Percentiles rank a stretch among this genome's conserved stretches.
These are phyloP conservation scores for Pisolithus marmoratus DNA, from an alignment of 768 basidiomycete species.

Conservation along the genomic window DNA sequence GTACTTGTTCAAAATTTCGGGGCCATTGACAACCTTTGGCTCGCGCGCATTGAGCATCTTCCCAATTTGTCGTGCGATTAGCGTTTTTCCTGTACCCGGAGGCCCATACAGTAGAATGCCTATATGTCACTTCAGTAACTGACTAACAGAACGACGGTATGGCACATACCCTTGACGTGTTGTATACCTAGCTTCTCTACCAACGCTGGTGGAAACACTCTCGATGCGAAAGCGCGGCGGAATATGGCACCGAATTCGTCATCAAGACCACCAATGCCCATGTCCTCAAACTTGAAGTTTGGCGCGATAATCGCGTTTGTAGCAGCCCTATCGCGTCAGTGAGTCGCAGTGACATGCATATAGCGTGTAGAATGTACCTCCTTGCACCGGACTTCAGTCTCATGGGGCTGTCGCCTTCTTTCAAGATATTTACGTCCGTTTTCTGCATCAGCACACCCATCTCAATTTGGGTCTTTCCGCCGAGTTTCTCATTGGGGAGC, in stretches of 20 bases:
- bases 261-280: conserved; percentile 98
- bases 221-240: conserved; percentile 95
- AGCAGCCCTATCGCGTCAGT: conserved; percentile 52
- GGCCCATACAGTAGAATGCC: conserved; percentile 94
- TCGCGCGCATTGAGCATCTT: conserved; percentile 98
- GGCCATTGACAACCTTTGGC: conserved; percentile 97
- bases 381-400: conserved; percentile 90
- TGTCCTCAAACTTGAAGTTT: conserved; percentile 99
- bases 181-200: conserved; percentile 98
- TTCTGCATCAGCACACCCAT: conserved; percentile 84
- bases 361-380: conserved; percentile 49
- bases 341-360: not conserved
- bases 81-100: conserved; percentile 96
- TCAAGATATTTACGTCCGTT: conserved; percentile 88
- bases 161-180: conserved; percentile 83
- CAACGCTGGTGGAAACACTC: conserved; percentile 95
- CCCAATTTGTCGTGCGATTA: conserved; percentile 97
- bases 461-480: conserved; percentile 25
- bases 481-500: conserved; percentile 47
- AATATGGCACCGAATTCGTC: conserved; percentile 94
- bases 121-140: conserved; percentile 22
- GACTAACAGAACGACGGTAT: not conserved
- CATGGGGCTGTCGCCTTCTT: conserved; percentile 73
- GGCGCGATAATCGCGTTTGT: conserved; percentile 94
- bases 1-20: conserved; percentile 95